phyloP scores from a whole-genome alignment of 805 yeast species.

The Candida railenensis region DNA sequence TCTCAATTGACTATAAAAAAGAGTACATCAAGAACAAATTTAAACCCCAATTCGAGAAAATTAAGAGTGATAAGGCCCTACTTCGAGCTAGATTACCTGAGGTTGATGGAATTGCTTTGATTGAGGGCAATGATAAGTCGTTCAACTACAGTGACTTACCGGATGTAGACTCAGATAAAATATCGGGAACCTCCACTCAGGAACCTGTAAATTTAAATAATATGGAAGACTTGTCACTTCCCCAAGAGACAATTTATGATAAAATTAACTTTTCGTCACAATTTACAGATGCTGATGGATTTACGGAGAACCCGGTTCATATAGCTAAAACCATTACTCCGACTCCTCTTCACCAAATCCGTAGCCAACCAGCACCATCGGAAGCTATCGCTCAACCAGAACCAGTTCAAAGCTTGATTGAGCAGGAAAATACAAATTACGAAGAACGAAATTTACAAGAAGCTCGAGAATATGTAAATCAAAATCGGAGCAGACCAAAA shows the following conservation, averaged over 20 bases:
- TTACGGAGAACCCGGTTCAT: neutral
- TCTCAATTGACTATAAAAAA: constrained; percentile 36
- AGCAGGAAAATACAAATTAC: neutral
- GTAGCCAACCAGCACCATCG: neutral
- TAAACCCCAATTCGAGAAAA: constrained; percentile 16
- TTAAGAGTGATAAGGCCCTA: neutral
- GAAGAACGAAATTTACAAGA: neutral
- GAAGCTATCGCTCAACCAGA: neutral
- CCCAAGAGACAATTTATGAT: constrained; percentile 1
- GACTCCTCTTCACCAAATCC: constrained; percentile 1
- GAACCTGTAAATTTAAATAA: neutral
- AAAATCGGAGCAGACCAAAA: neutral
- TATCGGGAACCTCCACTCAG: constrained; percentile 8
- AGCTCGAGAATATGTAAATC: neutral
- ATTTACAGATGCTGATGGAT: constrained; percentile 10
- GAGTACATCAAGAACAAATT: constrained; percentile 23
- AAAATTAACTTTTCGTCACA: constrained; percentile 11
- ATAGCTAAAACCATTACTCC: neutral
- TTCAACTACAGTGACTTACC: constrained; percentile 9
- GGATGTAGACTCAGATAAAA: constrained; percentile 8
- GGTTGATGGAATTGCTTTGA: neutral
- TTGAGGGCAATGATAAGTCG: constrained; percentile 1
- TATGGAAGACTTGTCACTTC: neutral
- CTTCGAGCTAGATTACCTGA: neutral
- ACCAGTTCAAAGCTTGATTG: neutral